These are phyloP conservation scores for Avena insularis DNA, from an alignment of 176 grass and related monocot genomes.

Conservation along the genomic window DNA sequence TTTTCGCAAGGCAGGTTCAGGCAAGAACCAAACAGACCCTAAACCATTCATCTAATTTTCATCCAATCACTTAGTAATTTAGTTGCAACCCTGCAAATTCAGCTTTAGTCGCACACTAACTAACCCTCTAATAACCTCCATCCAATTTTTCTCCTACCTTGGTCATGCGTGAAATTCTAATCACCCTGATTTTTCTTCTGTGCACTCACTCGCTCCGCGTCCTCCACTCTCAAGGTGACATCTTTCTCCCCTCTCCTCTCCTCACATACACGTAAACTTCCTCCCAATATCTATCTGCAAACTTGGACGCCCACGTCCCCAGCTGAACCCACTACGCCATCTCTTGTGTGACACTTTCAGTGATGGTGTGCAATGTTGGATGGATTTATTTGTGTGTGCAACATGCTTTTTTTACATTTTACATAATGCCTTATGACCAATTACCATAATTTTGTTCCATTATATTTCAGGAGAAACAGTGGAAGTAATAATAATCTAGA, in stretches of 20 bases:
- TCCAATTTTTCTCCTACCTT: not conserved
- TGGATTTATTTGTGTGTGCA: slow-evolving; percentile 11
- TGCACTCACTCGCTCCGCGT: not conserved
- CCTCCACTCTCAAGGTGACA: slow-evolving; percentile 16
- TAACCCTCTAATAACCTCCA: not conserved
- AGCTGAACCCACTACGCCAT: not conserved
- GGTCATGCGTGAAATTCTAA: not conserved
- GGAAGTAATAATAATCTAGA: not conserved
- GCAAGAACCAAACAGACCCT: not conserved
- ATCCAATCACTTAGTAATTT: not conserved
- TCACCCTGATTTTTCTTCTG: slow-evolving; percentile 4
- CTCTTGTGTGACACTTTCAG: not conserved
- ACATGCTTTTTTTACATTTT: not conserved
- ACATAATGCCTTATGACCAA: slow-evolving; percentile 15
- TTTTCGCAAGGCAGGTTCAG: no score
- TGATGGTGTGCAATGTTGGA: not conserved
- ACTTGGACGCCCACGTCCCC: not conserved
- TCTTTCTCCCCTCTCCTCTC: not conserved
- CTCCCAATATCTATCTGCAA: slow-evolving; percentile 4
- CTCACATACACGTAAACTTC: not conserved
- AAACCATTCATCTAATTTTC: slow-evolving; percentile 12
- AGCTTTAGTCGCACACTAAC: not conserved
- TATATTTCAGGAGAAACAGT: slow-evolving; percentile 7
- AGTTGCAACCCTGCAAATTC: not conserved
- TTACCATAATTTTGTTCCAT: not conserved